Evolutionary conservation across 371 early-diverging fungal genomes (phyloP), one percentile per base, ranked within the genome.

Genomic region (Haplosporangium sp.): DNA sequence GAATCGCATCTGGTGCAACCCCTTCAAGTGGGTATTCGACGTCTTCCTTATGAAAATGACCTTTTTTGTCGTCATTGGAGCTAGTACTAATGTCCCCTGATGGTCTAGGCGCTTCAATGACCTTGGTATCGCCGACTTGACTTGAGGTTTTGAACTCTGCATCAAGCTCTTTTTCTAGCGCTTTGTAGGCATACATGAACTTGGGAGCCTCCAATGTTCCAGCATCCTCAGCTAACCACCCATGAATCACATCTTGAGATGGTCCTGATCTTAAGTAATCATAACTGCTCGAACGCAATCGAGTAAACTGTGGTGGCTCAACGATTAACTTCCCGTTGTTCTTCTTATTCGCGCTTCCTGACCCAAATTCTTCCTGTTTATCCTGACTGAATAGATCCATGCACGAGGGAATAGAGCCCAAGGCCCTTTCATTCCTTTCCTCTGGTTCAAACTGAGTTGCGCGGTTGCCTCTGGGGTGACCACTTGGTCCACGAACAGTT

Each of bases 321-420:
- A n/a, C 38, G 27, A 4, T 15, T 10, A 13, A 38, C 58, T 5
- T 20, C 27, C 27, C 27, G 27, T 27, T 57, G 35, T 57, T 57
- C 37, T 58, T 58, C 4, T 38, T 15, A 9, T 13, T 6, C 37
- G 8, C n/a, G 17, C 45, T n/a, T 4, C 10, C 19, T 5, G 6
- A 9, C 20, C 44, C 11, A 3, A 7, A 42, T 2, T 57, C 20
- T 50, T 39, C 13, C 44, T 15, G 20, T 17, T 55, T 34, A 20
- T 13, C 45, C 42, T 59, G 70, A 2, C 65, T 40, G 47, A 77
- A 77, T 6, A 77, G 50, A 45, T 77, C 73, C 59, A 69, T 50
- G 59, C 69, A 69, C 3, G 77, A 77, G 2, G 77, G 77, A 39
- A 77, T 77, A 35, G 72, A 61, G 35, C 69, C 72, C 27, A 55